phyloP scores from a whole-genome alignment of 2,329 filamentous ascomycete species.

The Sporothrix pallida region DNA sequence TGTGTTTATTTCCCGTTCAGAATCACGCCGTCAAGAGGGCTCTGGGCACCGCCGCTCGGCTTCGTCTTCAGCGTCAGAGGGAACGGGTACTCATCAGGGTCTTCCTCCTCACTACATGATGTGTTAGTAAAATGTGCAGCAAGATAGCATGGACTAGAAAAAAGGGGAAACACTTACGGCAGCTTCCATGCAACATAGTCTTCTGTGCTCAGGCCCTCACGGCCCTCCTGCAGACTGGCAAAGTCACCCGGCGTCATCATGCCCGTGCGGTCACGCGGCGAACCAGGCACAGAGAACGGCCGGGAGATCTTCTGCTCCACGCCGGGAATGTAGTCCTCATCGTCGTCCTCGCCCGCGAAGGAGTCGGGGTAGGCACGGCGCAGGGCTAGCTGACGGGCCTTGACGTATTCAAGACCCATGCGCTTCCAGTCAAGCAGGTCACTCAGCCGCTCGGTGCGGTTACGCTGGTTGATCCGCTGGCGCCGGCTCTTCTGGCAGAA shows the following conservation, averaged over 20 bases:
- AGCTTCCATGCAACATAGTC: slow-evolving; percentile 98
- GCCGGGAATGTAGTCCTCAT: slow-evolving; percentile 88
- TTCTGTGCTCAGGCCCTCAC: slow-evolving; percentile 90
- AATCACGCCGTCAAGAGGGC: slow-evolving; percentile 51
- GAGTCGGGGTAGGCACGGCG: slow-evolving; percentile 88
- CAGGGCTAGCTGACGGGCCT: slow-evolving; percentile 90
- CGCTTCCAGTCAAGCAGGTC: slow-evolving; percentile 98
- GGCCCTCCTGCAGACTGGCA: slow-evolving; percentile 91
- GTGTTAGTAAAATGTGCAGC: slow-evolving; percentile 42
- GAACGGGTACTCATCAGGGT: slow-evolving; percentile 73
- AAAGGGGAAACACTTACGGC: slow-evolving; percentile 70
- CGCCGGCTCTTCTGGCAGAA: slow-evolving; percentile 92
- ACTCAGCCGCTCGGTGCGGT: slow-evolving; percentile 91
- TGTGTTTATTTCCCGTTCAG: slow-evolving; percentile 49
- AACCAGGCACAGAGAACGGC: slow-evolving; percentile 91
- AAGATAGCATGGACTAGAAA: slow-evolving; percentile 12
- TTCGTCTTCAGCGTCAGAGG: slow-evolving; percentile 63
- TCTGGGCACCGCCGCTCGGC: slow-evolving; percentile 51
- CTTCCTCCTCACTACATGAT: slow-evolving; percentile 83
- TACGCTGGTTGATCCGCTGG: slow-evolving; percentile 98
- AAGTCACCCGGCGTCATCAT: slow-evolving; percentile 99
- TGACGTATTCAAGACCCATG: slow-evolving; percentile 99
- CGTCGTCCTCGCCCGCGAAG: slow-evolving; percentile 80
- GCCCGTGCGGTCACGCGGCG: slow-evolving; percentile 84
- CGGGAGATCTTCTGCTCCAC: slow-evolving; percentile 95